Base-by-base conservation (phyloP, 228 moss, liverwort and hornwort species). In the Sphagnum magellanicum region DNA sequence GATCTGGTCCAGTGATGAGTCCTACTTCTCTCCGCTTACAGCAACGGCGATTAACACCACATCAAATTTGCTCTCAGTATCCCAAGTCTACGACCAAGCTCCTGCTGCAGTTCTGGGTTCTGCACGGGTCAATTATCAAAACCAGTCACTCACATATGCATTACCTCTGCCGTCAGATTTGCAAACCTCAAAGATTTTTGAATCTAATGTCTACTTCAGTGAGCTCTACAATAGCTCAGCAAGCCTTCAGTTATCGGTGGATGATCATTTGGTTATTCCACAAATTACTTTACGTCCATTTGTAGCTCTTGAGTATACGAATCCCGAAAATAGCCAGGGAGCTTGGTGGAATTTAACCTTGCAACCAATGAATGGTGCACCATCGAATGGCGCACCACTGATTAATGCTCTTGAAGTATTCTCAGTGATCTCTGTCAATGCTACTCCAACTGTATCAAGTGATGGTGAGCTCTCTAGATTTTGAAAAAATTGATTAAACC, bases 291-390 rank as follows among this genome's bases (percentile, higher is more conserved):
- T 32, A 32, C 32, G 1, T 32, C 32, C 32, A 0, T 32, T 32
- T 32, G 32, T 32, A 32, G 32, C 32, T 32, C 3, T 32, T 32
- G 32, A 32, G 32, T 32, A 32, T 32, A 32, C 32, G 32, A 32
- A 2, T 32, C 32, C 32, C 3, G 32, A 32, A 32, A 1, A 3
- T 32, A 32, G 3, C 32, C 32, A 32, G 32, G 32, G 32, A 32
- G 32, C 32, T 74, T 86, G 86, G 86, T 86, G 86, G 86, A 86
- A 86, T 78, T 50, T 86, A 51, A 77, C 82, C 52, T 74, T 86
- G 51, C 69, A 76, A 67, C 86, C 86, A 71, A 32, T 77, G 49
- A 70, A 48, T 52, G 86, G 80, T 14, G 66, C 86, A 73, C 86
- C 86, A 64, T 17, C 17, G 49, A 70, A 48, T 52, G 86, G 82